Percentiles rank a stretch among this genome's conserved stretches.
Conservation (phyloP, 225 moss, liverwort and hornwort genomes). For the Polytrichum formosum region DNA sequence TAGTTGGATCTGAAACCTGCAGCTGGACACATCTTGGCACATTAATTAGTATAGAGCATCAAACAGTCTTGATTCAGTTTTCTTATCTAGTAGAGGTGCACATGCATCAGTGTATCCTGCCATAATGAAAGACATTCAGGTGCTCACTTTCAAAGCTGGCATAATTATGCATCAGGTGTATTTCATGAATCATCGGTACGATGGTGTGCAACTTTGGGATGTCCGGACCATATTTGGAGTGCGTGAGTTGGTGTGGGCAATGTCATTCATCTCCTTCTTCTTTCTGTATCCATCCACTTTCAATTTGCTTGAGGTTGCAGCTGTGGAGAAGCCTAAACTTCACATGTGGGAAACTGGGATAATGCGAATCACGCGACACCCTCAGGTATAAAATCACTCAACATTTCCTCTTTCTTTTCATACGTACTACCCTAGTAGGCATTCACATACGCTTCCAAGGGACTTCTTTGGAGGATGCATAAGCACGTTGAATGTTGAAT, state of each 20-base stretch:
- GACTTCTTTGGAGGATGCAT: no score
- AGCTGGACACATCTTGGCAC: no score
- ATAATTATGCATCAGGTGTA: conserved; percentile 47
- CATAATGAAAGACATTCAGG: no score
- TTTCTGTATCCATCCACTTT: conserved; percentile 97
- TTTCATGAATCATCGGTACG: conserved; percentile 95
- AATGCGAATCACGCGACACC: conserved; percentile 95
- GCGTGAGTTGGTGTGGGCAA: conserved; percentile 73
- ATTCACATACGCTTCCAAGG: no score
- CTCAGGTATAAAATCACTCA: conserved; percentile 51
- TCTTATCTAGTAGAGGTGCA: no score
- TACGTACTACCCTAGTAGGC: no score
- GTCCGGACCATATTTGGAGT: conserved; percentile 71
- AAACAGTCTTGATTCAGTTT: no score
- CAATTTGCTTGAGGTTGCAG: conserved; percentile 96
- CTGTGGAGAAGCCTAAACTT: conserved; percentile 93
- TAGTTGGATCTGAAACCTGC: no score
- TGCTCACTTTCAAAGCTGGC: not conserved
- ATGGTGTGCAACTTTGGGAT: conserved; percentile 92
- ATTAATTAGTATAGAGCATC: no score
- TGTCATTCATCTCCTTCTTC: conserved; percentile 88
- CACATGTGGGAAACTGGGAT: conserved; percentile 99
- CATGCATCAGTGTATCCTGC: no score
- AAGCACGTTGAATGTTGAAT: no score
- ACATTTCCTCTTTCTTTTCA: no score